Base-by-base conservation (phyloP, 495 filamentous ascomycete species). In the Letharia columbiana region DNA sequence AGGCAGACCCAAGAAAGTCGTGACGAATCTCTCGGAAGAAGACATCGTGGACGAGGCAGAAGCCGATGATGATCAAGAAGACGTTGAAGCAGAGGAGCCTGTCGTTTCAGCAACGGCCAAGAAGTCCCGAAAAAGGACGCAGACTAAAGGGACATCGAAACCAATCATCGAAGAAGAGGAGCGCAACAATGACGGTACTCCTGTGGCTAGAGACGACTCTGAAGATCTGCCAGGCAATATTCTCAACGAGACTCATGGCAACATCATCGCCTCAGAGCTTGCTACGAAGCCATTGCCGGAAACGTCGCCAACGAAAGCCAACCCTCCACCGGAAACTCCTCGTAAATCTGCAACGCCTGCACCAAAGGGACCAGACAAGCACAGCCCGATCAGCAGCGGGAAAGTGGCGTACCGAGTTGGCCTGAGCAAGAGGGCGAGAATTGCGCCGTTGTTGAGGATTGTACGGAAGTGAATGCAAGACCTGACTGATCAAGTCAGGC, bases 401-500 rank as follows among this genome's bases (percentile, higher is more conserved):
- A 86, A 84, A 63, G 83, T 85, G 9, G 76, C 81, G 2, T 86
- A 84, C 59, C 78, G 88, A 6, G 87, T 91, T 42, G 88, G 88
- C 6, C 72, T 91, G 49, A 90, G 87, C 74, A 86, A 83, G 63
- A 73, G 82, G 67, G 82, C 83, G 37, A 76, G 84, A 61, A 90
- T 91, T 68, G 81, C 85, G 37, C 85, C 88, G 28, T 74, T 91
- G 67, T 72, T 91, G 63, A 85, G 86, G 69, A 77, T 83, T 41
- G 80, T 89, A 40, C 84, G 80, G 71, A 87, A 85, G 67, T 87
- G 18, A 31, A 11, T 10, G 49, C n/a, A 28, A 13, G 2, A 28
- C 52, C 9, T 17, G 28, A 9, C 52, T 15, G 13, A 56, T 17
- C 13, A 1, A 18, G 9, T 45, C n/a, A 13, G 49, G 28, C n/a